phyloP scores from a whole-genome alignment of 2,329 filamentous ascomycete species.

The Calonectria henricotiae region DNA sequence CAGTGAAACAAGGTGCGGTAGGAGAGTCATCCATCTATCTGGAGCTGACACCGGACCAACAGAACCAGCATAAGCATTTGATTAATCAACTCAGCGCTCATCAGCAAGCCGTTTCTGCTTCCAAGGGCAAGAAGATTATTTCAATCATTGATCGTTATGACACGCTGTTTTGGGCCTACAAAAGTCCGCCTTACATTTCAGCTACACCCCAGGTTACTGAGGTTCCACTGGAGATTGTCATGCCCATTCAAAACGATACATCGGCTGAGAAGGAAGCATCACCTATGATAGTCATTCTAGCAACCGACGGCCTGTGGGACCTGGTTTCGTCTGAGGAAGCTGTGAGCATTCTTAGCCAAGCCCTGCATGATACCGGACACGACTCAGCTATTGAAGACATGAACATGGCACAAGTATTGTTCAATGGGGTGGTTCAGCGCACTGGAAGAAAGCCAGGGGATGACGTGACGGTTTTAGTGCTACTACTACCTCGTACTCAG shows the following conservation, averaged over 20 bases:
- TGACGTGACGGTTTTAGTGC: conserved; percentile 27
- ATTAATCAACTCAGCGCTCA: conserved; percentile 18
- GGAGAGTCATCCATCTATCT: background rate
- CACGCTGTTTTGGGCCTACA: conserved; percentile 24
- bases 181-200: conserved; percentile 22
- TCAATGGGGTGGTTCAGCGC: conserved; percentile 12
- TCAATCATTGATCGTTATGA: conserved; percentile 25
- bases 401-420: conserved; percentile 17
- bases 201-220: conserved; percentile 15
- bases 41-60: conserved; percentile 3
- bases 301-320: conserved; percentile 27
- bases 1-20: background rate
- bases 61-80: conserved; percentile 20
- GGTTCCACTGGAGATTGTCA: background rate
- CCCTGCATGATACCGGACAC: background rate
- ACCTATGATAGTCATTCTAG: conserved; percentile 4
- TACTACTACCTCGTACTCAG: background rate
- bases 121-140: conserved; percentile 21
- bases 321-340: conserved; percentile 24
- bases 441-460: conserved; percentile 22
- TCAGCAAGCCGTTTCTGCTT: conserved; percentile 13
- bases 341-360: background rate
- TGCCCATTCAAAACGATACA: background rate
- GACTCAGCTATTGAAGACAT: background rate
- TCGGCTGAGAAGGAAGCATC: background rate